Conservation (phyloP, 345 rosid species). For the Populus pruinosa region DNA sequence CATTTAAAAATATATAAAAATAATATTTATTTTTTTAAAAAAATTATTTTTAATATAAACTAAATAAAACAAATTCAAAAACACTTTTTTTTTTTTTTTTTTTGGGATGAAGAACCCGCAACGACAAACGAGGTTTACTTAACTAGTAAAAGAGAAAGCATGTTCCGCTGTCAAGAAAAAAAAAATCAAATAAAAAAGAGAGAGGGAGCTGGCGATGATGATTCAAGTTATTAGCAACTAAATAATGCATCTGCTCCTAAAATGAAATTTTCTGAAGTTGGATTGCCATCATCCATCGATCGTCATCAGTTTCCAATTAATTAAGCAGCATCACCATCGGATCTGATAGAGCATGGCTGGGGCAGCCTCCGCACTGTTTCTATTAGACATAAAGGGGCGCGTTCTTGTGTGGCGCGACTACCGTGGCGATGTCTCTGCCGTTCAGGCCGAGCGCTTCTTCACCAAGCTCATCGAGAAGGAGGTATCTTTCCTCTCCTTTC, state of each 20-base stretch:
- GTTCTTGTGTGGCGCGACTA: slow-evolving; percentile 95
- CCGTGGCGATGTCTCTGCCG: slow-evolving; percentile 85
- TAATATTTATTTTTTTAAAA: too few relatives aligned
- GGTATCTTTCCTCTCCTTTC: slow-evolving; percentile 30
- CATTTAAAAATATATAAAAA: too few relatives aligned
- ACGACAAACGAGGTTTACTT: too few relatives aligned
- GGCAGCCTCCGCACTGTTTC: slow-evolving; percentile 90
- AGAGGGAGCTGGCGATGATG: background rate
- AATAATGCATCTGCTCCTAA: too few relatives aligned
- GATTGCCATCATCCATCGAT: background rate
- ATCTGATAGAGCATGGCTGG: slow-evolving; percentile 57
- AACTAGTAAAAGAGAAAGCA: background rate
- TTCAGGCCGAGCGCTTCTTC: slow-evolving; percentile 90
- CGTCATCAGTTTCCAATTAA: background rate
- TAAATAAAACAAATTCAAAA: too few relatives aligned
- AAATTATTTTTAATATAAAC: too few relatives aligned
- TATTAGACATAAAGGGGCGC: slow-evolving; percentile 90
- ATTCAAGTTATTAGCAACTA: background rate
- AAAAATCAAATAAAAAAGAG: background rate
- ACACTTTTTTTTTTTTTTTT: too few relatives aligned
- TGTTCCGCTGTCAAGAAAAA: background rate
- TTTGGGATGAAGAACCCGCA: too few relatives aligned
- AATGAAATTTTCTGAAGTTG: background rate
- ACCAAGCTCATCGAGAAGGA: slow-evolving; percentile 93
- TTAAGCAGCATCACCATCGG: background rate